A percentile compares a stretch with the other conserved stretches of the same genome.
Conservation (phyloP, 2,329 filamentous ascomycete genomes). For the Cercospora berteroae region DNA sequence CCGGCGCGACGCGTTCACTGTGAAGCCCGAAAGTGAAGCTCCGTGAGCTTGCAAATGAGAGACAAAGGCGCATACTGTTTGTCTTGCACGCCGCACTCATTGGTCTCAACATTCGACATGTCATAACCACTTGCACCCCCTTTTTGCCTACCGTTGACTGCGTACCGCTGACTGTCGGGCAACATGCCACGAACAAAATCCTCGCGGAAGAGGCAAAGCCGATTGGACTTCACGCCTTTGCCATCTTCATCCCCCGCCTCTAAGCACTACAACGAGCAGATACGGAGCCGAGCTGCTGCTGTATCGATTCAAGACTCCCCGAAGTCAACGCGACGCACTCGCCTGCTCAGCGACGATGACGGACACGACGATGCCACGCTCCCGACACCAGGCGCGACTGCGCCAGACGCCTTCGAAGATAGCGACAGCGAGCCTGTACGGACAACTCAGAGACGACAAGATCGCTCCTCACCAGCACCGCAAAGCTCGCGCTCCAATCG, state of each 20-base stretch:
- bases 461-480: conserved; percentile 24
- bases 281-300: conserved; percentile 37
- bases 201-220: conserved; percentile 41
- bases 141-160: background rate
- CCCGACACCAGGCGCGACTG: conserved; percentile 24
- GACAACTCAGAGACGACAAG: background rate
- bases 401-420: conserved; percentile 20
- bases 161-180: background rate
- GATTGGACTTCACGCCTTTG: conserved; percentile 45
- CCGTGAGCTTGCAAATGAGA: background rate
- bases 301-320: conserved; percentile 35
- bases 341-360: conserved; percentile 9
- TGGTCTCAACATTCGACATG: background rate
- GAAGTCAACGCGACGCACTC: conserved; percentile 31
- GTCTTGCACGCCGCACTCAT: background rate
- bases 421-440: conserved; percentile 30
- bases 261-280: conserved; percentile 35
- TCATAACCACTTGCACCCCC: background rate
- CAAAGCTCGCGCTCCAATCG: conserved; percentile 14
- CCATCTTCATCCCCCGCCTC: conserved; percentile 42
- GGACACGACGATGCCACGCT: conserved; percentile 21
- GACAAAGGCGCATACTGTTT: background rate
- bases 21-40: background rate
- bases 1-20: conserved; percentile 1
- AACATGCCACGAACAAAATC: conserved; percentile 19